These are phyloP conservation scores for Monosporozyma siamensis DNA, from an alignment of 805 yeast genomes.

Conservation along the genomic window DNA sequence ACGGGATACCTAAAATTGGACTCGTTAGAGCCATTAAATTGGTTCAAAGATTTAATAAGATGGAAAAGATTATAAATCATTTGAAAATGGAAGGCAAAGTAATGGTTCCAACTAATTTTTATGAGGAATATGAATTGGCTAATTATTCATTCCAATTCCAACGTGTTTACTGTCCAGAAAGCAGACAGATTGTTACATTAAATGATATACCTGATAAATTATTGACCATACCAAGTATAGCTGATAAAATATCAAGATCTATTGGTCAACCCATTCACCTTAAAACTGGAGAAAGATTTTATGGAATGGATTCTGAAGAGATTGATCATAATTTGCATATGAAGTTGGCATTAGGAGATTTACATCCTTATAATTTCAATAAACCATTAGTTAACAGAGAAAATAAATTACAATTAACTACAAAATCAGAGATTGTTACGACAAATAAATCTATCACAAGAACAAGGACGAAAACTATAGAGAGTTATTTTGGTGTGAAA, in stretches of 20 bases:
- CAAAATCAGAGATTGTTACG: constrained; percentile 18
- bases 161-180: constrained; percentile 68
- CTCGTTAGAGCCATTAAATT: constrained; percentile 61
- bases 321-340: constrained; percentile 41
- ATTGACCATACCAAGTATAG: constrained; percentile 8
- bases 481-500: not conserved
- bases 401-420: constrained; percentile 18
- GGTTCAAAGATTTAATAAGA: constrained; percentile 41
- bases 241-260: constrained; percentile 18
- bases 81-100: constrained; percentile 53
- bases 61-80: constrained; percentile 48
- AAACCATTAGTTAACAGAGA: constrained; percentile 30
- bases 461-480: not conserved
- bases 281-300: constrained; percentile 10
- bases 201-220: constrained; percentile 42
- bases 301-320: constrained; percentile 24
- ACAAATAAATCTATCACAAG: not conserved
- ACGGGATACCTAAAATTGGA: constrained; percentile 78
- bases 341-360: constrained; percentile 51
- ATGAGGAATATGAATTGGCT: constrained; percentile 55
- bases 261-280: constrained; percentile 31
- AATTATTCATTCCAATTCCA: constrained; percentile 74
- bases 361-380: constrained; percentile 46
- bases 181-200: constrained; percentile 43
- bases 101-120: constrained; percentile 47